These are phyloP conservation scores for Lodderomyces parapsilosis DNA, from an alignment of 1,139 yeast species.

Conservation along the genomic window DNA sequence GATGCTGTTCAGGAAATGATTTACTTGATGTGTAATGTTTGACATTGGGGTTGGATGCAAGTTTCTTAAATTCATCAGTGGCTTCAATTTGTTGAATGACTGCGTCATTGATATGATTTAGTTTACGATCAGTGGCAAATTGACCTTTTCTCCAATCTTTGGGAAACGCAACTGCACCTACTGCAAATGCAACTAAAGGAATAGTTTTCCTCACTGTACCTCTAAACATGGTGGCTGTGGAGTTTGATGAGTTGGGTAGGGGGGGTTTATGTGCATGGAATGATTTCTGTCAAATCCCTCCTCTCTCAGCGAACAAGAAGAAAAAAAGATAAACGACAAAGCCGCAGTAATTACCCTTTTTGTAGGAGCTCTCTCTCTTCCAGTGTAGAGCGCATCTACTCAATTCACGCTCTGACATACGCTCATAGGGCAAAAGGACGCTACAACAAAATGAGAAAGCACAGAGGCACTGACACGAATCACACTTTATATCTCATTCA, in stretches of 20 bases:
- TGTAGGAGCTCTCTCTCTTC: too few species aligned
- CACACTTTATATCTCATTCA: too few species aligned
- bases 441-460: too few species aligned
- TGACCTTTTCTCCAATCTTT: conserved; percentile 34
- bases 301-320: background rate
- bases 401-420: too few species aligned
- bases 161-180: conserved; percentile 49
- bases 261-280: too few species aligned
- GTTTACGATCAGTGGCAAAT: conserved; percentile 16
- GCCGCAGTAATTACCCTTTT: background rate
- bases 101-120: conserved; percentile 30
- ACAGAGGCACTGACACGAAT: too few species aligned
- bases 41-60: conserved; percentile 27
- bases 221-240: conserved; percentile 21
- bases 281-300: background rate
- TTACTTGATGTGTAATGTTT: conserved; percentile 33
- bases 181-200: conserved; percentile 45
- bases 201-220: conserved; percentile 23
- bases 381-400: too few species aligned
- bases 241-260: background rate
- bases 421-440: too few species aligned
- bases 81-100: conserved; percentile 31
- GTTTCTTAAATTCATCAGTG: conserved; percentile 29
- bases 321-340: background rate
- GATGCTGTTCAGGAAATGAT: conserved; percentile 61